Conservation (phyloP, 2,329 filamentous ascomycete genomes). For the Hirsutella minnesotensis region DNA sequence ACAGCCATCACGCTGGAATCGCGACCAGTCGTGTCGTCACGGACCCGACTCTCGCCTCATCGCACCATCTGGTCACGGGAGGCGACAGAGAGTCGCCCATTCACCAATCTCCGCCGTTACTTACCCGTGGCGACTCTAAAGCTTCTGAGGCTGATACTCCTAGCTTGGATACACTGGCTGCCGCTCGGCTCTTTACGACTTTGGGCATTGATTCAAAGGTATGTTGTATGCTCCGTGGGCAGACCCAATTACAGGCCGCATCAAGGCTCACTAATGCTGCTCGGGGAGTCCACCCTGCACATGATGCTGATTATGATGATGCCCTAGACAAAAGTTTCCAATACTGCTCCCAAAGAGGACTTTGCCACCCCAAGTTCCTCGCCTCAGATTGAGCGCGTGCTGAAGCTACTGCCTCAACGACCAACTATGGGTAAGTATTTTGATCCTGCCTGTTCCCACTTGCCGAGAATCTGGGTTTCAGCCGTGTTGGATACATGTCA, state of each 20-base stretch:
- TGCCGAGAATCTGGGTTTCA: too few relatives aligned
- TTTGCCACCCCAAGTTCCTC: constrained; percentile 9
- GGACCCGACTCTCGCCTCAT: not conserved
- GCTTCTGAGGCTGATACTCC: constrained; percentile 1
- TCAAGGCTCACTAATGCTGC: not conserved
- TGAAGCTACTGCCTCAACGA: constrained; percentile 13
- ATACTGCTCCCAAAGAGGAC: constrained; percentile 8
- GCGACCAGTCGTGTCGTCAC: not conserved
- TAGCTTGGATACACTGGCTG: constrained; percentile 10
- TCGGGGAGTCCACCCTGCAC: too few relatives aligned
- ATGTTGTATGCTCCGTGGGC: too few relatives aligned
- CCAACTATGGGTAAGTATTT: constrained; percentile 13
- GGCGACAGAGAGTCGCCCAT: constrained; percentile 3
- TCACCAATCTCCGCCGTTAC: not conserved
- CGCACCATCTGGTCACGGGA: not conserved
- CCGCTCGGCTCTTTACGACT: constrained; percentile 10
- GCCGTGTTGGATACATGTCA: too few relatives aligned
- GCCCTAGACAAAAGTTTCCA: constrained; percentile 5
- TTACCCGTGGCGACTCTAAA: not conserved
- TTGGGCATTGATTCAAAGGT: constrained; percentile 9
- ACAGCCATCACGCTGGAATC: not conserved
- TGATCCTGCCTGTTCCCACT: not conserved
- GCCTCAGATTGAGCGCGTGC: constrained; percentile 11
- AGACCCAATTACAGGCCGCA: too few relatives aligned
- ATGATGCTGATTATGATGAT: not conserved